phyloP scores from a whole-genome alignment of 192 early-diverging fungal genomes.

The Coemansia aciculifera region DNA sequence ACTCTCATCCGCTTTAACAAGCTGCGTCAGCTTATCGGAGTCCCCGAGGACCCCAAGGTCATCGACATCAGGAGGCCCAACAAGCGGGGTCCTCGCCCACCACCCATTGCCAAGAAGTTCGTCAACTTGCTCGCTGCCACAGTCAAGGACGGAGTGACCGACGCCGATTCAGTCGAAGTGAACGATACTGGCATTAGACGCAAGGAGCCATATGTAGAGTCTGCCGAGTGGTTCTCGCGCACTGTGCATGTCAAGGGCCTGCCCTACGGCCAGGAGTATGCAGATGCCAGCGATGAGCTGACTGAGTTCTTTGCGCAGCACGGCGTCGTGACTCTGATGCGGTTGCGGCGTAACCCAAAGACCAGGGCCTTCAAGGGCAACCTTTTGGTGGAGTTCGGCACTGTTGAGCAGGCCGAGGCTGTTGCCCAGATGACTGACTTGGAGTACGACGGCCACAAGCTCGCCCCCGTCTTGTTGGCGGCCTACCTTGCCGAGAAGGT shows the following conservation, averaged over 20 bases:
- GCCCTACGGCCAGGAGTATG: constrained; percentile 32
- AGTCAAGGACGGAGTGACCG: constrained; percentile 19
- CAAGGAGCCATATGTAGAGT: constrained; percentile 28
- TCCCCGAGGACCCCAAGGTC: constrained; percentile 14
- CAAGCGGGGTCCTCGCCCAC: background rate
- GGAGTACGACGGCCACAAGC: constrained; percentile 27
- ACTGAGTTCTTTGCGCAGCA: constrained; percentile 25
- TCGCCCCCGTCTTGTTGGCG: constrained; percentile 22
- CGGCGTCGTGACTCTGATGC: constrained; percentile 34
- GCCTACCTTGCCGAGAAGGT: constrained; percentile 55
- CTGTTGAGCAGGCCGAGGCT: constrained; percentile 35
- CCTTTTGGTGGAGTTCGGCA: constrained; percentile 39
- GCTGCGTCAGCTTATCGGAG: constrained; percentile 45
- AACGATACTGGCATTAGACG: constrained; percentile 44
- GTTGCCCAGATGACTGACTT: constrained; percentile 22
- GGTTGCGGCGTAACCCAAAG: constrained; percentile 50
- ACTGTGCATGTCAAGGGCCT: constrained; percentile 54
- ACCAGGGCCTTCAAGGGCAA: constrained; percentile 56
- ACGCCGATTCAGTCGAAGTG: constrained; percentile 32
- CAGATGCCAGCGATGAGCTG: constrained; percentile 32
- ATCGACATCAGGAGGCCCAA: constrained; percentile 1
- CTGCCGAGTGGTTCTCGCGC: constrained; percentile 44
- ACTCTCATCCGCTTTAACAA: constrained; percentile 49
- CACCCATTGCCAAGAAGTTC: constrained; percentile 14
- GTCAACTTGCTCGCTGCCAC: constrained; percentile 25